Base-by-base conservation (phyloP, 345 rosid genomes). In the Brassica carinata region DNA sequence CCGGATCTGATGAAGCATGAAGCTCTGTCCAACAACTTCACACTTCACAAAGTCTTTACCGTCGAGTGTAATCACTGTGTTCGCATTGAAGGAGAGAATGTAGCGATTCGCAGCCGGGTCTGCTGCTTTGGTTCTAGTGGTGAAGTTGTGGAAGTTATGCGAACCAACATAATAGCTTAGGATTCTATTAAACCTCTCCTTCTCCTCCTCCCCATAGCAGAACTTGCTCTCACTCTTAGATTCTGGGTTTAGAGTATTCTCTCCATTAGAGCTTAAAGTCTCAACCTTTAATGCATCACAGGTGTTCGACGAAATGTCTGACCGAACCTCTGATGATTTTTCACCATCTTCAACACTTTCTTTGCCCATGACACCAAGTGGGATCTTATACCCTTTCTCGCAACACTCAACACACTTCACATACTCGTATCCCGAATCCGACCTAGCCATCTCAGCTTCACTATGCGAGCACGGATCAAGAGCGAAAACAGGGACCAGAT, bases 1-100 rank as follows among this genome's bases (percentile, higher is more conserved):
- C 48, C 98, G 74, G 36, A 93, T 93, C 80, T 96, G 99, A 84
- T 96, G 99, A 90, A 96, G 98, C 99, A 96, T 96, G 84, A 96
- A 93, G 85, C 99, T 93, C 88, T 96, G 99, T 30, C 98, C 99
- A 19, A 92, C 89, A 68, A 96, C 95, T 85, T 93, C 99, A 84
- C 98, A 96, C 87, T 89, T 90, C 8, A 96, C 91, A 84, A 93
- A 93, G 34, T 92, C 92, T 27, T 92, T 87, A 17, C 98, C 97
- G 15, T 87, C 88, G 40, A 96, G 90, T 11, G 77, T 85, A 72
- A 92, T 87, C 3, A 72, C 73, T 0, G 87, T 80, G 79, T 86
- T 83, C 0, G 94, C 97, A 1, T 86, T 85, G 74, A 96, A 93
- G 0, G 97, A 90, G 43, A 93, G 36, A 23, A 93, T 96, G 82